phyloP scores from a whole-genome alignment of 2,329 filamentous ascomycete species.

The Colletotrichum plurivorum region DNA sequence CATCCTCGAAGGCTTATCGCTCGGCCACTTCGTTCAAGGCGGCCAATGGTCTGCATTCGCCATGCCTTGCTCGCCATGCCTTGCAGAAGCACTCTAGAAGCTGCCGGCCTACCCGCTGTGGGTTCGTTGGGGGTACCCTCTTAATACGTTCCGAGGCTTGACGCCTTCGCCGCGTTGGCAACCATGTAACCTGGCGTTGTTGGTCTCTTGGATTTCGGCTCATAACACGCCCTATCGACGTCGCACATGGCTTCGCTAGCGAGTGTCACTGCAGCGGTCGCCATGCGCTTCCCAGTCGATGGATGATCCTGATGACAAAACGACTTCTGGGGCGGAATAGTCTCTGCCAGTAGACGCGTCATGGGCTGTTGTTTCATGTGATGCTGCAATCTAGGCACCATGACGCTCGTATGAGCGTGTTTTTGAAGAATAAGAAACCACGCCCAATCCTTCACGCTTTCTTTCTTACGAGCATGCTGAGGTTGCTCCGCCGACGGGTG shows the following conservation, averaged over 20 bases:
- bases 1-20: not conserved
- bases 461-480: too few relatives aligned
- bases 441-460: too few relatives aligned
- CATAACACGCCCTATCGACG: not conserved
- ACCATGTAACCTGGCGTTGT: too few relatives aligned
- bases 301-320: too few relatives aligned
- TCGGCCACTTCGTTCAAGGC: not conserved
- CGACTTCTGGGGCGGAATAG: not conserved
- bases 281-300: not conserved
- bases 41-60: not conserved
- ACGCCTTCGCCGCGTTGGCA: too few relatives aligned
- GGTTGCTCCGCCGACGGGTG: too few relatives aligned
- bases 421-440: not conserved
- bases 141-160: too few relatives aligned
- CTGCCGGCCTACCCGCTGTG: not conserved
- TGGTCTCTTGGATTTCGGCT: too few relatives aligned
- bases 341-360: not conserved
- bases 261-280: constrained; percentile 5
- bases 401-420: not conserved
- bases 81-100: constrained; percentile 11
- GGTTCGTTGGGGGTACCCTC: not conserved
- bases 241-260: constrained; percentile 18
- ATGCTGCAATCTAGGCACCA: not conserved
- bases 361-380: not conserved
- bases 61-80: not conserved